phyloP scores from a whole-genome alignment of 148 eudicot species.

The Rhododendron mucronatum region DNA sequence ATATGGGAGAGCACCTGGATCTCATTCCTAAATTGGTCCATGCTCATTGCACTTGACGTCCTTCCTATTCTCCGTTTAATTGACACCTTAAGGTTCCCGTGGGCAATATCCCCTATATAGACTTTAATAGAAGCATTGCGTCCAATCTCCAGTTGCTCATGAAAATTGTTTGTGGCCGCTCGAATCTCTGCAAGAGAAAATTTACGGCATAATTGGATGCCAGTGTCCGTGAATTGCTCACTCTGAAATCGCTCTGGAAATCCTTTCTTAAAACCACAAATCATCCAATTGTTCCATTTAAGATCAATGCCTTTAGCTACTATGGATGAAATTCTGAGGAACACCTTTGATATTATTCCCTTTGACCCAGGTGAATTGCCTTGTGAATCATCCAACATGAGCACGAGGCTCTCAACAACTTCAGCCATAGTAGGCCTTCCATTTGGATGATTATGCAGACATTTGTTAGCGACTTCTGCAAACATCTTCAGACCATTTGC shows the following conservation, averaged over 20 bases:
- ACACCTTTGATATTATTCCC: neutral
- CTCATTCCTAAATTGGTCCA: neutral
- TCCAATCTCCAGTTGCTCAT: neutral
- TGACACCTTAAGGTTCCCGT: neutral
- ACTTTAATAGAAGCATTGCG: neutral
- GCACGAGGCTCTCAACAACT: conserved; percentile 17
- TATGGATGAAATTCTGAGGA: neutral
- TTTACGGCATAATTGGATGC: neutral
- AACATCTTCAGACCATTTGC: conserved; percentile 8
- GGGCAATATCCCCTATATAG: neutral
- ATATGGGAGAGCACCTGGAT: neutral
- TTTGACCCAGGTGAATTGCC: neutral
- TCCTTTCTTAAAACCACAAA: neutral
- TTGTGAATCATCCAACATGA: neutral
- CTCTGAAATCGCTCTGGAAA: neutral
- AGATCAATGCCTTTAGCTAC: neutral
- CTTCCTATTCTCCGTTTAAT: neutral
- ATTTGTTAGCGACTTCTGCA: conserved; percentile 12
- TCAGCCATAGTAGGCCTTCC: conserved; percentile 24
- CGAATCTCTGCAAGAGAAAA: neutral
- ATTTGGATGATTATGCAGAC: conserved; percentile 9
- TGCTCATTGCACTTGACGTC: neutral
- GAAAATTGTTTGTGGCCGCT: neutral
- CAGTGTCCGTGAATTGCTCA: too few species aligned
- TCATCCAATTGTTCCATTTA: neutral